Evolutionary conservation across 345 rosid species (phyloP).

Genomic region (Moringa oleifera): DNA sequence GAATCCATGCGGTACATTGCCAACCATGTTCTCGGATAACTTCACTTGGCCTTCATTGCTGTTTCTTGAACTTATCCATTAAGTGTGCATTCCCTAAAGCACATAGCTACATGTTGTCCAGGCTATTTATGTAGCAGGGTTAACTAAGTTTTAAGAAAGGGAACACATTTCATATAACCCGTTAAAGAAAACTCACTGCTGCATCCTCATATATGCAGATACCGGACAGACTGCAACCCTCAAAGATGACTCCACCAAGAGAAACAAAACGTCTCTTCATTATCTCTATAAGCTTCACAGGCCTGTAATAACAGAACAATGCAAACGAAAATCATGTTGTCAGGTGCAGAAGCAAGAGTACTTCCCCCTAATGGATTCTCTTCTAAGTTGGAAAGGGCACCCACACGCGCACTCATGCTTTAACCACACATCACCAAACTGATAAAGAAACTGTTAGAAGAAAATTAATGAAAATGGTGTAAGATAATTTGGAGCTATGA

Average conservation of each 20-base stretch:
- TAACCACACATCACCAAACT: too few species aligned
- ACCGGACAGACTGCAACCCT: slow-evolving; percentile 61
- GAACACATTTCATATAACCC: too few species aligned
- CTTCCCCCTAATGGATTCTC: neutral
- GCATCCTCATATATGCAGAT: slow-evolving; percentile 59
- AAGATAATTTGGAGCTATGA: too few species aligned
- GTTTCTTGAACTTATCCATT: slow-evolving; percentile 1
- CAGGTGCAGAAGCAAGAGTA: neutral
- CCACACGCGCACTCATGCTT: too few species aligned
- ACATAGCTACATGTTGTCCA: neutral
- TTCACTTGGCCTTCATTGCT: neutral
- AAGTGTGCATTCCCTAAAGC: neutral
- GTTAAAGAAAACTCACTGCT: slow-evolving; percentile 66
- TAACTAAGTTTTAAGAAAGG: too few species aligned
- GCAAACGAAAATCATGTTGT: slow-evolving; percentile 7
- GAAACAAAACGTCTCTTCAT: slow-evolving; percentile 68
- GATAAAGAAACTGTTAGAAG: too few species aligned
- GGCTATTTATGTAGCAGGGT: neutral
- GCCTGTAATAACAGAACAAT: slow-evolving; percentile 41
- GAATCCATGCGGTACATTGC: neutral
- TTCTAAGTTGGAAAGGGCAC: neutral
- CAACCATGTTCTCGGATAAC: neutral
- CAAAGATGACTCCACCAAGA: slow-evolving; percentile 82
- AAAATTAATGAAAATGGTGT: too few species aligned
- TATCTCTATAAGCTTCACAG: slow-evolving; percentile 75